Evolutionary conservation across 2,329 filamentous ascomycete species (phyloP), one percentile per base, ranked within the genome.

Genomic region (Colletotrichum cordylinicola): DNA sequence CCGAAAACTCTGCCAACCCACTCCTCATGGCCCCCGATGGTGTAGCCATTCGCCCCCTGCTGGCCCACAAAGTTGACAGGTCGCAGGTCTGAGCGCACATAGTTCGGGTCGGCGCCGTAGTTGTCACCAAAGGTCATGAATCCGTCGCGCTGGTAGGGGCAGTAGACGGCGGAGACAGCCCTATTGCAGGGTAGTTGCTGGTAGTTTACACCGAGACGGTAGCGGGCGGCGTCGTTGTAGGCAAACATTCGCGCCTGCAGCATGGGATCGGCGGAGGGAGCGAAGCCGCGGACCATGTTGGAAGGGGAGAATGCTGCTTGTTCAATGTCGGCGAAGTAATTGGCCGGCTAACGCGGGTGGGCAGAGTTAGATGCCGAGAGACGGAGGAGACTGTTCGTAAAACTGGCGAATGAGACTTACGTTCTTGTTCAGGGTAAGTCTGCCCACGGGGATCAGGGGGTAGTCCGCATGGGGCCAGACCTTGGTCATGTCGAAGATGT

Each of bases 201-300:
- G 79, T 91, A 92, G 82, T 93, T 93, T 27, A 86, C 86, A 10
- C 90, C 91, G 15, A 92, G 83, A 39, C 90, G 88, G 81, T 93
- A 89, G 69, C 90, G 87, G 60, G 90, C 88, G 37, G 90, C 86
- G 75, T 91, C 90, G 1, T 88, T 87, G 77, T 91, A 91, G 24
- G 87, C 84, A 78, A 91, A 90, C 83, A 90, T 85, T 4, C 89
- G 85, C 5, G 88, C 87, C 80, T 91, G 89, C 1, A 91, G 84
- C 80, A 91, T 79, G 12, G 86, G 86, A 76, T 90, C 88, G 2
- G 86, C 84, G 3, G 86, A 86, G 13, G 87, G 84, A 55, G 87
- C 87, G 62, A 89, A 86, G 35, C 89, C 89, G 0, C 88, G 88
- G 0, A 90, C 86, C 80, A 90, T 85, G 67, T 82, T 86, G 6